These are phyloP conservation scores for Rhizopogon sp. DNA, from an alignment of 768 basidiomycete genomes.

Conservation along the genomic window DNA sequence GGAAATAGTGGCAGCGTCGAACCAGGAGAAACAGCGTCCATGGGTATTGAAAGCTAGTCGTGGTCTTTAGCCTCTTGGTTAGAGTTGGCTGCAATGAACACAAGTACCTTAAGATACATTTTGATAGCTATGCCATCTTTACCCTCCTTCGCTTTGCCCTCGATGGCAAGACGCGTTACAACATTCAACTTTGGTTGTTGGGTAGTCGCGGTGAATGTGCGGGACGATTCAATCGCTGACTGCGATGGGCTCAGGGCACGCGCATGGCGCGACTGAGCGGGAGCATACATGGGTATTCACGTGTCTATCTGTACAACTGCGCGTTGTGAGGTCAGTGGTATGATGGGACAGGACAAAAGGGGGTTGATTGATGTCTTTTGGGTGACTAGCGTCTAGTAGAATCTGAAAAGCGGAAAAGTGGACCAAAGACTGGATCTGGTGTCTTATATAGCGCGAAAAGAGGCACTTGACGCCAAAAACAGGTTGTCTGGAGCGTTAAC, in stretches of 20 bases:
- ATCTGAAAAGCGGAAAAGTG: neutral
- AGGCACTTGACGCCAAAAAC: neutral
- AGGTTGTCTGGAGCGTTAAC: neutral
- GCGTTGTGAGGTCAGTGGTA: neutral
- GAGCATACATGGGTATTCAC: conserved; percentile 10
- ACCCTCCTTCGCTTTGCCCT: conserved; percentile 65
- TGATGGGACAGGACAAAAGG: no score
- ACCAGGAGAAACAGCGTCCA: conserved; percentile 62
- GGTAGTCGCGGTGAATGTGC: conserved; percentile 38
- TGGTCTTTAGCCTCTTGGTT: neutral
- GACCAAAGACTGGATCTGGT: neutral
- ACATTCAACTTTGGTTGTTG: conserved; percentile 54
- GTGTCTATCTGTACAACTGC: neutral
- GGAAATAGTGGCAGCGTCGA: conserved; percentile 68
- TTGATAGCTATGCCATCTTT: conserved; percentile 63
- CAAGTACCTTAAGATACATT: conserved; percentile 80
- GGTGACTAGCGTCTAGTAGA: neutral
- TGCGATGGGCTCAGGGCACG: conserved; percentile 27
- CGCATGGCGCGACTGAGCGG: conserved; percentile 20
- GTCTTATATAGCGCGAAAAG: conserved; percentile 1
- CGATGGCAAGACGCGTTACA: conserved; percentile 69
- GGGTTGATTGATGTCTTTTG: neutral
- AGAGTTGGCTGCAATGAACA: conserved; percentile 6
- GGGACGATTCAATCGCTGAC: conserved; percentile 34
- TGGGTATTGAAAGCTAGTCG: conserved; percentile 58